Conservation (phyloP, 805 yeast genomes). For the Yarrowia keelungensis region DNA sequence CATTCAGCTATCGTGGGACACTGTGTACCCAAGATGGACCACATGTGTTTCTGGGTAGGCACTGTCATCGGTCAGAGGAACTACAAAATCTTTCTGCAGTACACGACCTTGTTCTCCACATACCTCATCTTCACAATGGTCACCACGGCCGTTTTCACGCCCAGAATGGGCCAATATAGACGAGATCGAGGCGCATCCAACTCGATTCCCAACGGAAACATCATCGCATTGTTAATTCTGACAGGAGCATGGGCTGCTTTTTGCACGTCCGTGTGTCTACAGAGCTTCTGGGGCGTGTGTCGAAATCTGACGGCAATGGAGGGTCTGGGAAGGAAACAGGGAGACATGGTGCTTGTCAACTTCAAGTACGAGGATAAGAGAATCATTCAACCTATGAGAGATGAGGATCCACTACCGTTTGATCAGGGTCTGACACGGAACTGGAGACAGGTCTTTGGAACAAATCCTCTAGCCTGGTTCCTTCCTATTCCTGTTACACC, state of each 20-base stretch:
- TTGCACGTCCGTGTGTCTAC: constrained; percentile 53
- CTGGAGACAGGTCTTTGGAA: constrained; percentile 47
- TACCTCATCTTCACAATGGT: constrained; percentile 53
- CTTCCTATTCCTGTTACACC: constrained; percentile 41
- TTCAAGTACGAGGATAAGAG: constrained; percentile 55
- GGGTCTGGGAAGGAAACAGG: constrained; percentile 54
- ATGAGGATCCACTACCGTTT: constrained; percentile 46
- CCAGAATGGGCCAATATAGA: constrained; percentile 46
- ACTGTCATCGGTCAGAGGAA: constrained; percentile 72
- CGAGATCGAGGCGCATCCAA: background rate
- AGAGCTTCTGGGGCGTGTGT: constrained; percentile 56
- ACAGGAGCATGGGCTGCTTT: constrained; percentile 57
- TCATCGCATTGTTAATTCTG: constrained; percentile 57
- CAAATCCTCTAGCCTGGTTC: constrained; percentile 47
- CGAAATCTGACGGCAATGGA: constrained; percentile 67
- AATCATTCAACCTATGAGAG: constrained; percentile 55
- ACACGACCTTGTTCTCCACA: constrained; percentile 51
- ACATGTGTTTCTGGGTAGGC: constrained; percentile 82
- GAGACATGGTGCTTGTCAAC: constrained; percentile 48
- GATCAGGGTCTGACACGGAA: constrained; percentile 46
- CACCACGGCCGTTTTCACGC: constrained; percentile 50
- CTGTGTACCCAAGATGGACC: constrained; percentile 83
- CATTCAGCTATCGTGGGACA: constrained; percentile 64
- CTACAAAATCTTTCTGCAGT: constrained; percentile 64
- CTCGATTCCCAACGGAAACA: constrained; percentile 54